A percentile compares a stretch with the other conserved stretches of the same genome.
phyloP scores from a whole-genome alignment of 2,329 filamentous ascomycete species.

The Colletotrichum sp. region DNA sequence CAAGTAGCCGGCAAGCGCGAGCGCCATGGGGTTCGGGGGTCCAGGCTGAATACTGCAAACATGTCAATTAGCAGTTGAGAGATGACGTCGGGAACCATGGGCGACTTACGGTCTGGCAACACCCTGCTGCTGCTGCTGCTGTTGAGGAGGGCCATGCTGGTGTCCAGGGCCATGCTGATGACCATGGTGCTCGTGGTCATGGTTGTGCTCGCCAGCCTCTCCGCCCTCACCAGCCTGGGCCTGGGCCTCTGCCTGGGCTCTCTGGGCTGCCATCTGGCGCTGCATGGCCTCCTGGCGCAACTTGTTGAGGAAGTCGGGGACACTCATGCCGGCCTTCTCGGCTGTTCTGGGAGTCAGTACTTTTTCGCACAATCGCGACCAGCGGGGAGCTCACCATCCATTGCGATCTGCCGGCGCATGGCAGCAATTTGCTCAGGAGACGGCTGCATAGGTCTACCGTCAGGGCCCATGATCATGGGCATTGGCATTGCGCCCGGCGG shows the following conservation, averaged over 20 bases:
- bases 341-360: conserved; percentile 47
- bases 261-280: conserved; percentile 45
- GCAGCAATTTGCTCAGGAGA: conserved; percentile 83
- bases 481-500: conserved; percentile 26
- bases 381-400: conserved; percentile 51
- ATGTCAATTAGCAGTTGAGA: conserved; percentile 25
- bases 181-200: conserved; percentile 19
- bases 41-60: conserved; percentile 71
- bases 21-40: conserved; percentile 85
- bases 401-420: conserved; percentile 83
- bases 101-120: background rate
- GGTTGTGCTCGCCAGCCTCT: conserved; percentile 25
- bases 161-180: conserved; percentile 30
- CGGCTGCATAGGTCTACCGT: conserved; percentile 28
- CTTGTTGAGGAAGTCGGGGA: conserved; percentile 81
- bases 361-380: background rate
- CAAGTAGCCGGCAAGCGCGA: conserved; percentile 90
- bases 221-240: background rate
- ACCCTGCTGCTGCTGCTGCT: conserved; percentile 32
- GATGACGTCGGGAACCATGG: background rate
- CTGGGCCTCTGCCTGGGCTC: conserved; percentile 27
- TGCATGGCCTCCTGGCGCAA: conserved; percentile 62
- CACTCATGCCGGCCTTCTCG: conserved; percentile 80
- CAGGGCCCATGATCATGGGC: conserved; percentile 35
- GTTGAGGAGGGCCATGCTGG: conserved; percentile 29